Base-by-base conservation (phyloP, 2,329 filamentous ascomycete genomes). In the Colletotrichum nymphaeae region DNA sequence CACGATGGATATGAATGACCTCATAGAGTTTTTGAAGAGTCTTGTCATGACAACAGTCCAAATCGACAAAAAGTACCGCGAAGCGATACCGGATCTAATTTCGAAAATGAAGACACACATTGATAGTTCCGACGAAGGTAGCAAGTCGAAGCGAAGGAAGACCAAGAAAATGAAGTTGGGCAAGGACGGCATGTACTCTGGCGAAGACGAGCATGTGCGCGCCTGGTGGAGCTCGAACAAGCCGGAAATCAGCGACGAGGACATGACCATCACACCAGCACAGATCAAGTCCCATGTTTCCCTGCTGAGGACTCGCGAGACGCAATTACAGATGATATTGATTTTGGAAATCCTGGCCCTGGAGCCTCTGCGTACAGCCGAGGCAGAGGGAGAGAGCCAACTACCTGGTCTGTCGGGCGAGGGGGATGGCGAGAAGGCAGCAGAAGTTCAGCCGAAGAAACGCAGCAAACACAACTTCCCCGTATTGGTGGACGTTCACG, bases 21-120 rank as follows among this genome's bases (percentile, higher is more conserved):
- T 95, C 22, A 86, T 93, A 9, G 85, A 88, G 0, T 95, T 94
- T 77, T 80, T 96, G n/a, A 91, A 92, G 77, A 87, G 88, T 63
- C 87, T 94, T 69, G 83, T 94, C n/a, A 83, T 94, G 72, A 90
- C 89, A 2, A 91, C 91, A 0, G 86, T 90, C 6, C 86, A 92
- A 58, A 89, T 95, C 74, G 94, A 96, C 79, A 95, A 93, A 79
- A 97, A 96, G 79, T 95, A 94, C 78, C 89, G 90, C n/a, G 91
- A 93, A 67, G 91, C 90, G 3, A 81, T 96, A 28, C 91, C 92
- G 0, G 86, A 87, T 7, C 85, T 94, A 49, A 86, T 94, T 28
- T 80, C 83, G 2, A 86, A 88, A 60, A 89, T 91, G 78, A 90
- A 89, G 42, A 84, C 88, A 1, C 82, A 86, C 12, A 83, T 89